phyloP scores from a whole-genome alignment of 176 grass and related monocot species.

The Sorghum bicolor region DNA sequence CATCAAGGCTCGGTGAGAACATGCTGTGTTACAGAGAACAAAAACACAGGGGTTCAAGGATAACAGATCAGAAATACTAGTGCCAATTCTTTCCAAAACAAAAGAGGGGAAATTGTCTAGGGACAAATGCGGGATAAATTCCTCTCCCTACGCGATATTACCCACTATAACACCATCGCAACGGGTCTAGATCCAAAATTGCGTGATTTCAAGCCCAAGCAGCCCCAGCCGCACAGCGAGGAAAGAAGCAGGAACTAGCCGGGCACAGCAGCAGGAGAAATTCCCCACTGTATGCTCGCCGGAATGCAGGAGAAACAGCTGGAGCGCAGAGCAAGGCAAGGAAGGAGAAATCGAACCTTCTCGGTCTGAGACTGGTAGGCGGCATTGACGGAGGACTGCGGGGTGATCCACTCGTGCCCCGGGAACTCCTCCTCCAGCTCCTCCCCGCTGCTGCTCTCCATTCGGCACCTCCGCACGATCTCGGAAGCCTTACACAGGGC shows the following conservation, averaged over 20 bases:
- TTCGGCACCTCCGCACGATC: conserved; percentile 26
- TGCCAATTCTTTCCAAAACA: not conserved
- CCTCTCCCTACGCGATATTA: not conserved
- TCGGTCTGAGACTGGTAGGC: conserved; percentile 87
- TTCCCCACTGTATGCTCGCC: not conserved
- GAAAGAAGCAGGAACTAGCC: not conserved
- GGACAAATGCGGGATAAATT: not conserved
- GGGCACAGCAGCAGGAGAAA: not conserved
- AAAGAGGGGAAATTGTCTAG: not conserved
- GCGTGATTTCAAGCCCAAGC: not conserved
- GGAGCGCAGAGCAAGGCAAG: not conserved
- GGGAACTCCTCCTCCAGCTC: conserved; percentile 77
- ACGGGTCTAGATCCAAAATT: conserved; percentile 26
- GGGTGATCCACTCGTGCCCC: conserved; percentile 96
- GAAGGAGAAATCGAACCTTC: conserved; percentile 44
- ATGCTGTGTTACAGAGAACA: not conserved
- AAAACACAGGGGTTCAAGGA: not conserved
- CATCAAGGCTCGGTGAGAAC: not conserved
- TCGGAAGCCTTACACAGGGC: not conserved
- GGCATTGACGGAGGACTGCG: conserved; percentile 89
- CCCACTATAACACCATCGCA: not conserved
- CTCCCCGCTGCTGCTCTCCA: conserved; percentile 98
- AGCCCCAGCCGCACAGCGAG: not conserved
- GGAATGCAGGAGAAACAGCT: not conserved
- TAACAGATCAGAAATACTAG: not conserved